Evolutionary conservation across 2,329 filamentous ascomycete species (phyloP).

Genomic region (Rosellinia necatrix): DNA sequence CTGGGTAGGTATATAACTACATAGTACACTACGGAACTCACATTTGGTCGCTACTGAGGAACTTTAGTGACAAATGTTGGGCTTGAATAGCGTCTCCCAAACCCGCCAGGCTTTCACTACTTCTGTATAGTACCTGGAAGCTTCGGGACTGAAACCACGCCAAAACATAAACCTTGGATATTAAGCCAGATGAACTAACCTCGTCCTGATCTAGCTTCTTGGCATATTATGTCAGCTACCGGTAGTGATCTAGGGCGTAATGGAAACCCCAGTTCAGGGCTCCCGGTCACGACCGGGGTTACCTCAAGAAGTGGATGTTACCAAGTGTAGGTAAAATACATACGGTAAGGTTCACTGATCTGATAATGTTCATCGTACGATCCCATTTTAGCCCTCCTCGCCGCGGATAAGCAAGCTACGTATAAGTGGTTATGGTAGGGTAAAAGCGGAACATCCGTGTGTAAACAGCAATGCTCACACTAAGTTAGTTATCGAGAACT

Average conservation of each 20-base stretch:
- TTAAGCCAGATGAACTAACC: background rate
- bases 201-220: background rate
- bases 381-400: no score
- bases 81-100: background rate
- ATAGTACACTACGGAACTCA: no score
- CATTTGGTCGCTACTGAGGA: background rate
- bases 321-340: background rate
- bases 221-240: conserved; percentile 21
- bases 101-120: no score
- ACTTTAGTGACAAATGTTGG: conserved; percentile 1
- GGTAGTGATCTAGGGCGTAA: conserved; percentile 11
- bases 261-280: background rate
- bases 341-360: background rate
- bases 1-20: no score
- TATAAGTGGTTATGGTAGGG: no score
- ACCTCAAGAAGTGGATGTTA: background rate
- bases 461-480: no score
- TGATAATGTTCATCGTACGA: no score
- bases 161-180: background rate
- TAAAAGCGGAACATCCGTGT: no score
- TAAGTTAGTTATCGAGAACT: no score
- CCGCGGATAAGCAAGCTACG: no score
- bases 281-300: background rate
- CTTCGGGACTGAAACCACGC: background rate
- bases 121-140: background rate